Evolutionary conservation across 768 basidiomycete species (phyloP).

Genomic region (Ramaria sp.): DNA sequence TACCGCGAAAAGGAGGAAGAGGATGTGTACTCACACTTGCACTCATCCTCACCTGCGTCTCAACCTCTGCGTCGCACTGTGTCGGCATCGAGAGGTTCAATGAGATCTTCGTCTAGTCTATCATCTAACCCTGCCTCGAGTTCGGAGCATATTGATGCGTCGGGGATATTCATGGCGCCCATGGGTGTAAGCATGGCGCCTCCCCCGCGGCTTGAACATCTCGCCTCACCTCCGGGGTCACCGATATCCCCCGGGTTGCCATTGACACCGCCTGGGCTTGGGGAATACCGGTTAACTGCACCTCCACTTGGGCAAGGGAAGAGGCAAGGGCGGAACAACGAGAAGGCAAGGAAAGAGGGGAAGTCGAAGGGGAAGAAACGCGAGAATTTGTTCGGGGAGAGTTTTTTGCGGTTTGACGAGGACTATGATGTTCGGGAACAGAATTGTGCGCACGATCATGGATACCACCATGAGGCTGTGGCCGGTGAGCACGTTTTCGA

Average conservation of each 20-base stretch:
- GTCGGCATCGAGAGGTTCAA: not conserved
- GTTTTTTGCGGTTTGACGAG: not conserved
- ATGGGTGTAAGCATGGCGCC: too few species aligned
- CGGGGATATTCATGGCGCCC: too few species aligned
- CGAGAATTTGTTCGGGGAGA: not conserved
- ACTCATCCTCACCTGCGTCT: not conserved
- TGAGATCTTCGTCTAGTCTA: too few species aligned
- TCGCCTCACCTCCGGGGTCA: not conserved
- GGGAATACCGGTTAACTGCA: not conserved
- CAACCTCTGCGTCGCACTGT: not conserved
- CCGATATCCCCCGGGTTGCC: not conserved
- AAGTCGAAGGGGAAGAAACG: not conserved
- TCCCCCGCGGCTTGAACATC: not conserved
- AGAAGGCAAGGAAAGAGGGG: too few species aligned
- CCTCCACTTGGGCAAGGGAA: not conserved
- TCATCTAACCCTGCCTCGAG: too few species aligned
- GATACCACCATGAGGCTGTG: not conserved
- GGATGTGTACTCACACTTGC: not conserved
- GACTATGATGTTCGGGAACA: not conserved
- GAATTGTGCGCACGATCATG: not conserved
- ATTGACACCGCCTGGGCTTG: not conserved
- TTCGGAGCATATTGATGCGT: too few species aligned
- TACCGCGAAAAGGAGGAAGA: slow-evolving; percentile 24
- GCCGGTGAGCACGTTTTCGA: not conserved
- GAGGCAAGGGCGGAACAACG: too few species aligned